Evolutionary conservation across 2,329 filamentous ascomycete species (phyloP), one percentile per base, ranked within the genome.

Genomic region (Botryosphaeria dothidea): DNA sequence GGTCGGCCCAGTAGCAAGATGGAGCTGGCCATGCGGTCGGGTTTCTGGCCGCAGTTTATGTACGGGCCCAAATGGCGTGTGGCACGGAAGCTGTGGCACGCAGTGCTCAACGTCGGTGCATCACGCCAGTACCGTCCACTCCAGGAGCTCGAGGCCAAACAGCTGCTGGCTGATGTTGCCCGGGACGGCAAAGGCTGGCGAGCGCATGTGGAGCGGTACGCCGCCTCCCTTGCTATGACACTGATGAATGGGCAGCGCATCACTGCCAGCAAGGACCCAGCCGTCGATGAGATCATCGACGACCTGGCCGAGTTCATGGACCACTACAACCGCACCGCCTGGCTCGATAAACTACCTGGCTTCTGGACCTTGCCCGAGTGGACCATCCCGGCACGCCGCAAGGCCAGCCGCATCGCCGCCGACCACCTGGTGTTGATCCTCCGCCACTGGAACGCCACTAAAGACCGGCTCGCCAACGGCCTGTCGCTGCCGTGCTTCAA

Each of bases 311-410:
- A 38, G 2, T 62, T 48, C 21, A 19, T 27, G 23, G 15, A 4
- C 3, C 58, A 46, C 31, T 7, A 11, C 1, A 34, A 29, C n/a
- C 38, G 19, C 7, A 38, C n/a, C 7, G 38, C 27, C 8, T 49
- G 43, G 58, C 70, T 84, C 2, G 82, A 85, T 64, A 71, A 79
- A 7, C 84, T 79, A 57, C 83, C 83, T 0, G 60, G 80, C 0
- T 67, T 85, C 1, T 75, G 80, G 23, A 65, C 67, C 3, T 72
- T 87, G 11, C 71, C 72, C 3, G 69, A 71, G 9, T 66, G 65
- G 19, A 57, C 66, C 0, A 25, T 80, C 17, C 80, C 83, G 0
- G 68, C 74, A 31, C 74, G 75, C 23, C 72, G 69, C 34, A 74
- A 80, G 34, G 82, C 80, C 7, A 15, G 15, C 4, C 9, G 19